Base-by-base conservation (phyloP, 164 flowering plant species). In the Euptelea pleiosperma region DNA sequence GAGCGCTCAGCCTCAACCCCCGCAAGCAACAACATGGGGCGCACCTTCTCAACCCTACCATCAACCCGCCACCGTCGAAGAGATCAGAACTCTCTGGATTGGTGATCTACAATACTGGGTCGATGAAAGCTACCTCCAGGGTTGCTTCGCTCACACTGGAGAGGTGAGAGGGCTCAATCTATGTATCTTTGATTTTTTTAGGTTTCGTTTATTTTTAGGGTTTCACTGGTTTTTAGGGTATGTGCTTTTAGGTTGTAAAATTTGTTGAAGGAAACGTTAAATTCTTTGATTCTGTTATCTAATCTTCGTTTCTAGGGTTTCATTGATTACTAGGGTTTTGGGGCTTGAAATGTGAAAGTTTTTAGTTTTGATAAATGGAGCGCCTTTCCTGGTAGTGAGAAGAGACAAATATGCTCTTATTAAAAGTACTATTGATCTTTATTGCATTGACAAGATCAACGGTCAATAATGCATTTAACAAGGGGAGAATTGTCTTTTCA, bases 81-180 rank as follows among this genome's bases (percentile, higher is more conserved):
- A 87, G 66, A 86, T 88, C 6, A 52, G 92, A 42, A 87, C 98
- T 22, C 92, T 90, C 2, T 92, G 98, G 98, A 89, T 92, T 59
- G 98, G 98, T 0, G 98, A 93, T 71, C 73, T 93, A 49, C 97
- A 91, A 71, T 85, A 80, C 52, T 93, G 98, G 98, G 92, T 77
- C 68, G 97, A 93, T 50, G 98, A 93, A 45, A 25, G 43, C 58
- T 90, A 93, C 63, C 94, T 93, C 73, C 73, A 67, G 22, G n/a
- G 62, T 66, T 93, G 98, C 80, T 93, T 93, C 70, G 56, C 92
- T 47, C 94, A 79, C 73, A 77, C 97, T 52, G 89, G 86, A 62
- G 96, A 93, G 88, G 97, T 89, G 7, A 16, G 12, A 34, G n/a
- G 19, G 8, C 28, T 15, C 39, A 25, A 2, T n/a, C n/a, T n/a